Evolutionary conservation across 2,329 filamentous ascomycete species (phyloP).

Genomic region (Claviceps citrina): DNA sequence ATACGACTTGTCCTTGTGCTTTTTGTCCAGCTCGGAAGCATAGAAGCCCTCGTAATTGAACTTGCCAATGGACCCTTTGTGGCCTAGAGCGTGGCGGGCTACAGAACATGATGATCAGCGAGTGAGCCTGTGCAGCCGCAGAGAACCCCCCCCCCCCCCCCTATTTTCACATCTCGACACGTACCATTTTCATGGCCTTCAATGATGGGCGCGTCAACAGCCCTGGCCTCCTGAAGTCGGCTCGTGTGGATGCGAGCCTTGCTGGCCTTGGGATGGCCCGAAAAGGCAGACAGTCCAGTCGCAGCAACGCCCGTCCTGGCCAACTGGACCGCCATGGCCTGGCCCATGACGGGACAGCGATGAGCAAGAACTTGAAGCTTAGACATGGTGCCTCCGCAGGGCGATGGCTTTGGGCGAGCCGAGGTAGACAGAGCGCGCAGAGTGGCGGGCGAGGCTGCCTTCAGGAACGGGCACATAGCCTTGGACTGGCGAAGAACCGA

Average conservation of each 20-base stretch:
- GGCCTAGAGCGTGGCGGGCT: constrained; percentile 3
- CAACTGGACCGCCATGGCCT: constrained; percentile 80
- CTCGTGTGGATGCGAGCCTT: constrained; percentile 74
- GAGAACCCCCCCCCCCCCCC: too few relatives aligned
- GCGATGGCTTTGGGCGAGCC: constrained; percentile 48
- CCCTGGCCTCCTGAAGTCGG: constrained; percentile 58
- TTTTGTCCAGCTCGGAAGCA: constrained; percentile 78
- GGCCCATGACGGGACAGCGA: constrained; percentile 97
- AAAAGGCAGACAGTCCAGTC: constrained; percentile 35
- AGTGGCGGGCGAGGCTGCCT: constrained; percentile 81
- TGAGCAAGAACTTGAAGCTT: constrained; percentile 89
- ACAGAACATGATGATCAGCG: not conserved
- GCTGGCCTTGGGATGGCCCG: constrained; percentile 34
- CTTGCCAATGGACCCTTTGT: constrained; percentile 27
- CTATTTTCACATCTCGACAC: constrained; percentile 8
- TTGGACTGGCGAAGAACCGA: constrained; percentile 86
- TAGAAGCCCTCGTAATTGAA: constrained; percentile 94
- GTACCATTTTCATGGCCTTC: constrained; percentile 34
- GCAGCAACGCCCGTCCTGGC: constrained; percentile 36
- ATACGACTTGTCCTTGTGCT: constrained; percentile 99
- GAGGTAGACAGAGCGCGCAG: constrained; percentile 77
- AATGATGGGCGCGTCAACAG: constrained; percentile 47
- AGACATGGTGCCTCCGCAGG: constrained; percentile 84
- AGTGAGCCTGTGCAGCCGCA: not conserved
- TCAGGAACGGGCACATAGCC: constrained; percentile 93